Evolutionary conservation across 192 early-diverging fungal species (phyloP).

Genomic region (Umbelopsis vinacea): DNA sequence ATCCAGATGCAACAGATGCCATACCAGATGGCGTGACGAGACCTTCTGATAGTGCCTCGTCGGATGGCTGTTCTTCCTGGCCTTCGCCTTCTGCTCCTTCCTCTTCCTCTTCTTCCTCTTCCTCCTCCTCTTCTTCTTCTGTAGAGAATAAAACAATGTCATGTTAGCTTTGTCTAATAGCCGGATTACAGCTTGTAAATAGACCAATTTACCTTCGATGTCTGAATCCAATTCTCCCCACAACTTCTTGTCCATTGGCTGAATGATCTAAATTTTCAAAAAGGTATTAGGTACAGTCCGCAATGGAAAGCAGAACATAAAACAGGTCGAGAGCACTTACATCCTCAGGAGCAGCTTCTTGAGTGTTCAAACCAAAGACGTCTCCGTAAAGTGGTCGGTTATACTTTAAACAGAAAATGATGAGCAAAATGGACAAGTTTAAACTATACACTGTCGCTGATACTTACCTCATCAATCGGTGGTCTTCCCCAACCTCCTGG

Average conservation of each 20-base stretch:
- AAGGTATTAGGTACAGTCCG: neutral
- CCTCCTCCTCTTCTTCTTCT: constrained; percentile 52
- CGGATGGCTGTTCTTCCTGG: constrained; percentile 41
- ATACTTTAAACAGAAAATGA: constrained; percentile 48
- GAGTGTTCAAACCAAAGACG: constrained; percentile 78
- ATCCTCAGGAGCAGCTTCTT: constrained; percentile 58
- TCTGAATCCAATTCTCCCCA: constrained; percentile 93
- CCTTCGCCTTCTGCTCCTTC: constrained; percentile 60
- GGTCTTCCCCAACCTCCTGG: constrained; percentile 94
- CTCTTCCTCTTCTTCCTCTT: constrained; percentile 75
- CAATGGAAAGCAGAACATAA: neutral
- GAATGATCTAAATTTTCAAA: constrained; percentile 47
- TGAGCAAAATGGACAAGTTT: neutral
- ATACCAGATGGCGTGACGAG: constrained; percentile 87
- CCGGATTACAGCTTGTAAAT: too few relatives aligned
- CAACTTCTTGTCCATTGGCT: constrained; percentile 70
- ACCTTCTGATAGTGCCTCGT: constrained; percentile 58
- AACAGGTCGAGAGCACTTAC: constrained; percentile 33
- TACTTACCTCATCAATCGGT: constrained; percentile 71
- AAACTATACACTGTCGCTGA: neutral
- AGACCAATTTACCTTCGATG: constrained; percentile 55
- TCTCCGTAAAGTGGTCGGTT: constrained; percentile 95
- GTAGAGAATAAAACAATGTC: neutral
- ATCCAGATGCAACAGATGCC: constrained; percentile 69
- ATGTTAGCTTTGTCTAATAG: too few relatives aligned